Conservation (phyloP, 352 stramenopile genomes). For the Globisporangium camurandrum region DNA sequence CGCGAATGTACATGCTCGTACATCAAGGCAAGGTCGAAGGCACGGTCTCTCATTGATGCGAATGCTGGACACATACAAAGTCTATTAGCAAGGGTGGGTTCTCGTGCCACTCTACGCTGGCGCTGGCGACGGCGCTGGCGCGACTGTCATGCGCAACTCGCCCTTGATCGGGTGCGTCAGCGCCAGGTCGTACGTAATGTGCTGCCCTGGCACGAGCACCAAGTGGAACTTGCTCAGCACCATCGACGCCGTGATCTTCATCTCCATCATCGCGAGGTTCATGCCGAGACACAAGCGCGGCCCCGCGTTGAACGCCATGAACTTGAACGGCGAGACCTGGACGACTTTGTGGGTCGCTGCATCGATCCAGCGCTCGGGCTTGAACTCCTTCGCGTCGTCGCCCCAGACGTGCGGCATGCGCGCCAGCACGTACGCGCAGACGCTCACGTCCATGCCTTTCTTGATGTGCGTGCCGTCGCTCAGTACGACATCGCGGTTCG, state of each 20-base stretch:
- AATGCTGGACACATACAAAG: too few relatives aligned
- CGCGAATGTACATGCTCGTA: background rate
- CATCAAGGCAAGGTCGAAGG: background rate
- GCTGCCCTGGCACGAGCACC: conserved; percentile 15
- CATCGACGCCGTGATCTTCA: conserved; percentile 26
- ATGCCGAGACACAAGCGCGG: conserved; percentile 36
- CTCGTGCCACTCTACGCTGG: too few relatives aligned
- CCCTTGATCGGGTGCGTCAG: conserved; percentile 30
- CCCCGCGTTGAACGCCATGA: conserved; percentile 36
- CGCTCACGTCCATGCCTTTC: conserved; percentile 36
- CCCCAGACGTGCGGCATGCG: conserved; percentile 30
- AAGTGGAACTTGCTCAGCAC: conserved; percentile 28
- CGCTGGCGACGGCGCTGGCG: background rate
- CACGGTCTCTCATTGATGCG: background rate
- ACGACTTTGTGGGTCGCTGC: conserved; percentile 3
- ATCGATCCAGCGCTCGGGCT: conserved; percentile 46
- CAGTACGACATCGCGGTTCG: conserved; percentile 38
- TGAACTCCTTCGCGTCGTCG: conserved; percentile 30
- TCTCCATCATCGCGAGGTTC: conserved; percentile 18
- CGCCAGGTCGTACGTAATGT: conserved; percentile 22
- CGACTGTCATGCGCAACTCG: conserved; percentile 11
- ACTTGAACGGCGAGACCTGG: conserved; percentile 32
- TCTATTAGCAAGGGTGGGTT: too few relatives aligned
- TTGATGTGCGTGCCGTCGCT: conserved; percentile 55
- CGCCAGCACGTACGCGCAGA: conserved; percentile 15